Evolutionary conservation across 495 filamentous ascomycete genomes (phyloP).

Genomic region (Eremomyces bilateralis): DNA sequence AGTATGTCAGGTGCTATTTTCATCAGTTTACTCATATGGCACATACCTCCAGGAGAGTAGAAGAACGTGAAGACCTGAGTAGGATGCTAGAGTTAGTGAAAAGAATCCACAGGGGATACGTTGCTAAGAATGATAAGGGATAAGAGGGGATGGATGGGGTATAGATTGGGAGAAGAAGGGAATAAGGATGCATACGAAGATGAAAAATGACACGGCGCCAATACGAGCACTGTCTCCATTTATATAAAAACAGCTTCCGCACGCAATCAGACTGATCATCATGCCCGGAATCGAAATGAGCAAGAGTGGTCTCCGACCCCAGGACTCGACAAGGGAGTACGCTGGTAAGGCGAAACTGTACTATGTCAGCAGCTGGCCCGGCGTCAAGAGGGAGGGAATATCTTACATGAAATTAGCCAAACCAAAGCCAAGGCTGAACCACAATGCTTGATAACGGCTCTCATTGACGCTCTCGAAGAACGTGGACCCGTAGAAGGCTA

Average conservation of each 20-base stretch:
- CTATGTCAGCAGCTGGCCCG: too few relatives aligned
- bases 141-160: too few relatives aligned
- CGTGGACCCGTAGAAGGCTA: background rate
- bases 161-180: too few relatives aligned
- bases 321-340: background rate
- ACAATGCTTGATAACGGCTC: background rate
- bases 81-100: background rate
- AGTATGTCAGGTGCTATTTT: background rate
- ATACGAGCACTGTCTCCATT: too few relatives aligned
- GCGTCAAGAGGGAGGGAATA: too few relatives aligned
- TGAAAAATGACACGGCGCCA: too few relatives aligned
- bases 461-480: background rate
- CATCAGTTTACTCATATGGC: background rate
- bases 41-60: background rate
- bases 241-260: background rate
- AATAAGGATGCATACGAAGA: too few relatives aligned
- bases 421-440: background rate
- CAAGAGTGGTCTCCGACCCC: background rate
- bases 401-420: background rate
- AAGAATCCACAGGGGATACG: background rate
- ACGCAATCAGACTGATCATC: background rate
- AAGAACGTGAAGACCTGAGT: background rate
- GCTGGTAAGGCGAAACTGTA: background rate
- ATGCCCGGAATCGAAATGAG: background rate
- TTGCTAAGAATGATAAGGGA: background rate